A percentile compares a stretch with the other conserved stretches of the same genome.
phyloP scores from a whole-genome alignment of 2,329 filamentous ascomycete genomes.

The Botrytis sinoallii region DNA sequence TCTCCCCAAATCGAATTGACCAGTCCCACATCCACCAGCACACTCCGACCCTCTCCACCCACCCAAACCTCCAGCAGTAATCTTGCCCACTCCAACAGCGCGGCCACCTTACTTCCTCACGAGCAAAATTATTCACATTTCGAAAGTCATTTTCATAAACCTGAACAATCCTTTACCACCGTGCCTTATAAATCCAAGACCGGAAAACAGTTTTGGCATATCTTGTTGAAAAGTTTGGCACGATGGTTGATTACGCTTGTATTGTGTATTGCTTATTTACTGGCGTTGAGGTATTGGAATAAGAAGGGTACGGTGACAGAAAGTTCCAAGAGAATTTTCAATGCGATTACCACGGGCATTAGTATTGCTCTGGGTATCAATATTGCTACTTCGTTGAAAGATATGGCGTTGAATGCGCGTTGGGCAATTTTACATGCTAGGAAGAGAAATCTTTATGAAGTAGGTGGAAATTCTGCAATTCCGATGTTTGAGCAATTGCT shows the following conservation, averaged over 20 bases:
- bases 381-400: slow-evolving; percentile 44
- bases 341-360: slow-evolving; percentile 45
- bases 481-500: slow-evolving; percentile 13
- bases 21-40: background rate
- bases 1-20: background rate
- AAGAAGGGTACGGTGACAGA: slow-evolving; percentile 36
- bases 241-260: slow-evolving; percentile 29
- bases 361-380: slow-evolving; percentile 45
- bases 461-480: slow-evolving; percentile 22
- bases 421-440: slow-evolving; percentile 45
- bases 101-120: background rate
- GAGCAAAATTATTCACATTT: background rate
- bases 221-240: slow-evolving; percentile 28
- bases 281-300: slow-evolving; percentile 23
- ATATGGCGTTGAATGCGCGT: slow-evolving; percentile 45
- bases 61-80: background rate
- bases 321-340: slow-evolving; percentile 43
- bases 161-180: background rate
- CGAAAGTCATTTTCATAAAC: slow-evolving; percentile 1
- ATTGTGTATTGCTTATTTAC: slow-evolving; percentile 30
- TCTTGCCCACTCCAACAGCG: background rate
- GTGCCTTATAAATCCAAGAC: slow-evolving; percentile 14
- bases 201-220: slow-evolving; percentile 30
- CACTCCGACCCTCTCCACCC: background rate
- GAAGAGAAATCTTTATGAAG: slow-evolving; percentile 42